These are phyloP conservation scores for Vitis cinerea DNA, from an alignment of 164 flowering plant species.

Conservation along the genomic window DNA sequence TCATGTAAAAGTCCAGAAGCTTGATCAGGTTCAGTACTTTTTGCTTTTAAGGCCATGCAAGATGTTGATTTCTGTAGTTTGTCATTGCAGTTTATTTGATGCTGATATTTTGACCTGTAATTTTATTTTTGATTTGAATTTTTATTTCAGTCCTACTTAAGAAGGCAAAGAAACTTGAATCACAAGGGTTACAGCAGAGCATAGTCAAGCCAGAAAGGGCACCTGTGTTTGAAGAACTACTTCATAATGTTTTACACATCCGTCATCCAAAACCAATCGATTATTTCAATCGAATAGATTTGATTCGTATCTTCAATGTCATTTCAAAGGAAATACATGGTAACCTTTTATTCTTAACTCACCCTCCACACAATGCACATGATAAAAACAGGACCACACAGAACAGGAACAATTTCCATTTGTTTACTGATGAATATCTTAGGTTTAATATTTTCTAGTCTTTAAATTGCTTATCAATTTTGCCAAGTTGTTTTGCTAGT, in stretches of 20 bases:
- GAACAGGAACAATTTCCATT: not conserved
- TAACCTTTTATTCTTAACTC: slow-evolving; percentile 20
- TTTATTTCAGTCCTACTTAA: slow-evolving; percentile 33
- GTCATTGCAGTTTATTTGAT: too few relatives aligned
- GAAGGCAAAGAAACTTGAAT: slow-evolving; percentile 38
- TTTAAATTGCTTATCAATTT: too few relatives aligned
- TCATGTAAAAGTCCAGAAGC: too few relatives aligned
- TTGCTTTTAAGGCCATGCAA: too few relatives aligned
- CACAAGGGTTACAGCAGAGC: slow-evolving; percentile 22
- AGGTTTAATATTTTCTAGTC: not conserved
- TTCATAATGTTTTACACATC: slow-evolving; percentile 35
- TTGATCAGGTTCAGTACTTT: too few relatives aligned
- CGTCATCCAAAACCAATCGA: slow-evolving; percentile 47
- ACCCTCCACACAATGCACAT: not conserved
- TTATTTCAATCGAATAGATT: slow-evolving; percentile 41
- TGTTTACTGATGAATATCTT: not conserved
- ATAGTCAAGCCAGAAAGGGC: slow-evolving; percentile 17
- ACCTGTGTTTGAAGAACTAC: slow-evolving; percentile 32
- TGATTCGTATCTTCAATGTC: slow-evolving; percentile 49
- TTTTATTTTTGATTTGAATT: not conserved
- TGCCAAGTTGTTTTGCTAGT: too few relatives aligned
- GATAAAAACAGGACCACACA: too few relatives aligned
- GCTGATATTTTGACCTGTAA: too few relatives aligned
- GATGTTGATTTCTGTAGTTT: too few relatives aligned
- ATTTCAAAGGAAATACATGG: slow-evolving; percentile 60